Evolutionary conservation across 139 green algal species (phyloP).

Genomic region (Micromonas pusilla): DNA sequence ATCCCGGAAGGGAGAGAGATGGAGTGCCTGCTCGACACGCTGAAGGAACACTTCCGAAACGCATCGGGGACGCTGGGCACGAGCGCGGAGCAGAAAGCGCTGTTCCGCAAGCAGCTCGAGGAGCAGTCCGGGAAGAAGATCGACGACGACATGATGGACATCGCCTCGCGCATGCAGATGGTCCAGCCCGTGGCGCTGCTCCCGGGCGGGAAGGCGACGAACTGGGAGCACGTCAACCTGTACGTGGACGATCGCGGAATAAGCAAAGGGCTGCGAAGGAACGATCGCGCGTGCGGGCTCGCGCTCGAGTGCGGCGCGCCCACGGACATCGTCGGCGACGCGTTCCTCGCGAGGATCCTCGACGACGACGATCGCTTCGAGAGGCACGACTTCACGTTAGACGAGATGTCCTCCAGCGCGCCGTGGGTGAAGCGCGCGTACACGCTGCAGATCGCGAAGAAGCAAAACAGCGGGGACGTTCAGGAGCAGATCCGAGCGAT

Average conservation of each 20-base stretch:
- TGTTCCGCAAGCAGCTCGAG: background rate
- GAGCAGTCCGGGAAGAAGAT: constrained; percentile 1
- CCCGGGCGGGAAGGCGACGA: constrained; percentile 4
- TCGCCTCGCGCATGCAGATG: constrained; percentile 13
- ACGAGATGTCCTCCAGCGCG: background rate
- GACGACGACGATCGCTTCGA: constrained; percentile 20
- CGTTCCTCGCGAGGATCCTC: constrained; percentile 19
- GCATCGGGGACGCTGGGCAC: background rate
- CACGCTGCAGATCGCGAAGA: background rate
- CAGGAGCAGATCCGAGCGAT: background rate
- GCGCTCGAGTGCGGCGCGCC: background rate
- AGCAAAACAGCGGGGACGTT: background rate
- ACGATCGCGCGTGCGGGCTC: constrained; percentile 9
- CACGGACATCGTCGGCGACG: constrained; percentile 1
- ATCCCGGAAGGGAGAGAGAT: constrained; percentile 17
- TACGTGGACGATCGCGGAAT: constrained; percentile 25
- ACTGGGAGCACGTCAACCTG: constrained; percentile 17
- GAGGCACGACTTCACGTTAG: constrained; percentile 4
- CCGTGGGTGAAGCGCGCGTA: constrained; percentile 17
- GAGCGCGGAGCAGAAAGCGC: background rate
- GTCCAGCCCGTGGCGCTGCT: constrained; percentile 16
- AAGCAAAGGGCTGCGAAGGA: background rate
- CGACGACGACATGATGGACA: constrained; percentile 3
- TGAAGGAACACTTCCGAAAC: constrained; percentile 10
- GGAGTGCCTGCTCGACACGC: constrained; percentile 10